A percentile compares a stretch with the other conserved stretches of the same genome.
These are phyloP conservation scores for Cyclotella choctawhatcheeana DNA, from an alignment of 108 stramenopile genomes.

Conservation along the genomic window DNA sequence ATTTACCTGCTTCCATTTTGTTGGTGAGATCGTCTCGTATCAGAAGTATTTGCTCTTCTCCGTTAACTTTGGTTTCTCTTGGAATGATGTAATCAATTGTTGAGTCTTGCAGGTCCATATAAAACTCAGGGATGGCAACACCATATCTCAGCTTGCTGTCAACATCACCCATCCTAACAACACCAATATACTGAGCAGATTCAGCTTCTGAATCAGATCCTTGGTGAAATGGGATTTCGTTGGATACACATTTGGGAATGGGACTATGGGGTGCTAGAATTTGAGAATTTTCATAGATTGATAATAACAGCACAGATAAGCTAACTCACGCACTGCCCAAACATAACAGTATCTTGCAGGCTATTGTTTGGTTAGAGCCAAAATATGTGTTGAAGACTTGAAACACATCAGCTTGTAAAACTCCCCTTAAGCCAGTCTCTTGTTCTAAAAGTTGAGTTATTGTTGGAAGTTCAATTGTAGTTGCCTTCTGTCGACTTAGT, in stretches of 20 bases:
- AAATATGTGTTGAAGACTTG: conserved; percentile 34
- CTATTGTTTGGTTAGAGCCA: conserved; percentile 39
- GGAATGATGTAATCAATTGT: conserved; percentile 30
- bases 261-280: conserved; percentile 1
- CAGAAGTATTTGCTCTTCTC: conserved; percentile 31
- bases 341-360: conserved; percentile 35
- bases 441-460: conserved; percentile 23
- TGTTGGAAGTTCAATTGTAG: conserved; percentile 32
- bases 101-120: conserved; percentile 19
- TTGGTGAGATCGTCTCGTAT: conserved; percentile 27
- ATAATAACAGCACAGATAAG: neutral
- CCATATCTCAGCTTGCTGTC: conserved; percentile 15
- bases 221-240: conserved; percentile 33
- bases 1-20: conserved; percentile 31
- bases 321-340: conserved; percentile 30
- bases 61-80: conserved; percentile 35
- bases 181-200: conserved; percentile 32
- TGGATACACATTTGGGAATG: conserved; percentile 13
- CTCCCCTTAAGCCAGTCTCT: conserved; percentile 30
- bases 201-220: neutral
- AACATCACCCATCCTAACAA: conserved; percentile 16
- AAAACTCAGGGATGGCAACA: conserved; percentile 40
- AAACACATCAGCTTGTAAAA: conserved; percentile 39
- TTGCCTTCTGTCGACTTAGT: neutral
- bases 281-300: neutral